phyloP scores from a whole-genome alignment of 2,329 filamentous ascomycete species.

The Didymella arachidicola region DNA sequence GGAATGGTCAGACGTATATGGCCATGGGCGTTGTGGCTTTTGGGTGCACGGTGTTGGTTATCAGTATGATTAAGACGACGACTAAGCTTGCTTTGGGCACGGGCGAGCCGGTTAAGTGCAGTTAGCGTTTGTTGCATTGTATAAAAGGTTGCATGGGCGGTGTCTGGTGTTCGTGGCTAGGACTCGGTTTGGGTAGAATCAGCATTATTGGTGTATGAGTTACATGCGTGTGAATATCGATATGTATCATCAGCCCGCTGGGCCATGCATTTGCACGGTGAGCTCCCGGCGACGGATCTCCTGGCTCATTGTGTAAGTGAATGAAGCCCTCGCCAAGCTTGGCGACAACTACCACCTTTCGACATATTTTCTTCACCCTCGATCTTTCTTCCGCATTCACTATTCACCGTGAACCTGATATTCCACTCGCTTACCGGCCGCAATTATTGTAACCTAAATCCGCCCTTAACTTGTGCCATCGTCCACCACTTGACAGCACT shows the following conservation, averaged over 20 bases:
- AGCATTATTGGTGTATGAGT: conserved; percentile 3
- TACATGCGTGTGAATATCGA: not conserved
- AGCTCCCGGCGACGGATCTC: too few species aligned
- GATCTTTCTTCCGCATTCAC: too few species aligned
- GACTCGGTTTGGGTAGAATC: not conserved
- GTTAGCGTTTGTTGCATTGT: conserved; percentile 17
- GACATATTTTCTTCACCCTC: too few species aligned
- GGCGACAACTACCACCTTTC: too few species aligned
- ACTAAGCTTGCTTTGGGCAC: conserved; percentile 38
- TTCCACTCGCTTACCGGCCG: too few species aligned
- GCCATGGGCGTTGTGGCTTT: conserved; percentile 77
- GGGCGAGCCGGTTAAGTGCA: conserved; percentile 36
- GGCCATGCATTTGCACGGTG: too few species aligned
- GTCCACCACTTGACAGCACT: too few species aligned
- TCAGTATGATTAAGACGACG: conserved; percentile 54
- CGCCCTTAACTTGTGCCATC: too few species aligned
- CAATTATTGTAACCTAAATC: too few species aligned
- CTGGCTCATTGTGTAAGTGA: too few species aligned
- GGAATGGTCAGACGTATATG: conserved; percentile 76
- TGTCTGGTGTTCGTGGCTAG: conserved; percentile 6
- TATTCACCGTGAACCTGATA: too few species aligned
- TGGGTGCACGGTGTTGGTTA: conserved; percentile 79
- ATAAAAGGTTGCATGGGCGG: conserved; percentile 14
- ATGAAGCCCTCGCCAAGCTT: too few species aligned
- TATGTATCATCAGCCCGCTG: not conserved